phyloP scores from a whole-genome alignment of 2,329 filamentous ascomycete species.

The Claviceps capensis region DNA sequence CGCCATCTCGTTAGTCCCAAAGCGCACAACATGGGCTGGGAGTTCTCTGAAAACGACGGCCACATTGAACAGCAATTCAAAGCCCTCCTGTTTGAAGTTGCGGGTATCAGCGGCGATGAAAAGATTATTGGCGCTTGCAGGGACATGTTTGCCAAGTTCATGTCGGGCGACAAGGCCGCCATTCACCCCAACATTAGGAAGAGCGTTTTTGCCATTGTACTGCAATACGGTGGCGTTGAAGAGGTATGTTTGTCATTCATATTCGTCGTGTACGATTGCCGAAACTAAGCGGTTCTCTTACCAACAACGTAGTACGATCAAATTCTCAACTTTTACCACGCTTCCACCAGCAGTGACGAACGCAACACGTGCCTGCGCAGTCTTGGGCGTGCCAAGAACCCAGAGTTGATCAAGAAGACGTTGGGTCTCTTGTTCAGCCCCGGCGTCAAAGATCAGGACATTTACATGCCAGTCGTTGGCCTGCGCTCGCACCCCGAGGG shows the following conservation, averaged over 20 bases:
- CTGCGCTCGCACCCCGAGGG: conserved; percentile 66
- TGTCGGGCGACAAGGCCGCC: conserved; percentile 62
- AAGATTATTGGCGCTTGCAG: conserved; percentile 65
- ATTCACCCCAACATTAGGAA: conserved; percentile 85
- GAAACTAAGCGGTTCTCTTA: background rate
- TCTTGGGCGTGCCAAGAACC: conserved; percentile 64
- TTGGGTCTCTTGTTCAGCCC: conserved; percentile 61
- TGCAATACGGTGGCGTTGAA: conserved; percentile 73
- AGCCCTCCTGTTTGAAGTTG: conserved; percentile 72
- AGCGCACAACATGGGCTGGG: conserved; percentile 79
- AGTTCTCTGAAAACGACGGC: conserved; percentile 70
- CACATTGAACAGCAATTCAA: conserved; percentile 94
- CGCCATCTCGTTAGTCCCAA: conserved; percentile 63
- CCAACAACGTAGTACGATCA: conserved; percentile 48
- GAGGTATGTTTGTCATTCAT: conserved; percentile 39
- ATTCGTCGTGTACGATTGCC: background rate
- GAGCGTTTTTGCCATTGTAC: conserved; percentile 71
- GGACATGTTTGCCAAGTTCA: conserved; percentile 82
- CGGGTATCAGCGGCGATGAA: conserved; percentile 69
- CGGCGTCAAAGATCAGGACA: conserved; percentile 86
- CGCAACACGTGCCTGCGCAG: conserved; percentile 81
- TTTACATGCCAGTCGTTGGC: conserved; percentile 75
- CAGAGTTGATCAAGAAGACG: conserved; percentile 69
- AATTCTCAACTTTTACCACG: conserved; percentile 61
- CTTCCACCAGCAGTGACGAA: conserved; percentile 60